Evolutionary conservation across 31 red algal genomes (phyloP), one percentile per base, ranked within the genome.

Genomic region (Asparagopsis taxiformis): DNA sequence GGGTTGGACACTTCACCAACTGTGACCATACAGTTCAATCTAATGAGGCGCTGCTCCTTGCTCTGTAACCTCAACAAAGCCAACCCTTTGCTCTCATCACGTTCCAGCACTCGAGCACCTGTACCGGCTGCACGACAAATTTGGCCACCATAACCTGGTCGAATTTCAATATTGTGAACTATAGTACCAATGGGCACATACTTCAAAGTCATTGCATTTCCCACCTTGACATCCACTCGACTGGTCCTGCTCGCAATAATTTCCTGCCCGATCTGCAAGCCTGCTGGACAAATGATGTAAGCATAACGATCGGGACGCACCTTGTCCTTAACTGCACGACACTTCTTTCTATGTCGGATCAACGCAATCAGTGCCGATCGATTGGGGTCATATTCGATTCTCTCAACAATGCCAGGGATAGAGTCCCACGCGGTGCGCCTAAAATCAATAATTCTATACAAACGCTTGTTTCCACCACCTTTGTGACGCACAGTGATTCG

Each of bases 211-310:
- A 46, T 9, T 46, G 41, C 6, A 46, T 46, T 6, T 9, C 41
- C 41, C 6, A 46, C 8, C 13, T 68, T 68, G 13, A 13, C 8
- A 9, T 46, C 41, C 13, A 13, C 41, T 72, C 9, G 43, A 22
- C 56, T 69, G 71, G 50, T 95, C 83, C 23, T 70, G 60, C 68
- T 84, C 16, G 92, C 87, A 3, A 92, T 35, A 33, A 99, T 68
- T 43, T 82, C 66, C 50, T 88, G 38, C 9, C 97, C 97, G 28
- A 99, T 70, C 59, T 72, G 30, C 50, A 99, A 41, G 11, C 92
- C 97, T 13, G 56, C 44, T 9, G 91, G 97, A 58, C 88, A 92
- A 21, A 99, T 39, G 65, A 99, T 95, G 62, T 99, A 99, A 17
- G 94, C 73, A 59, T 77, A 83, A 7, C 80, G 82, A 46, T 46